Evolutionary conservation across 768 basidiomycete species (phyloP), one percentile per base, ranked within the genome.

Genomic region (Lentinus brumalis): DNA sequence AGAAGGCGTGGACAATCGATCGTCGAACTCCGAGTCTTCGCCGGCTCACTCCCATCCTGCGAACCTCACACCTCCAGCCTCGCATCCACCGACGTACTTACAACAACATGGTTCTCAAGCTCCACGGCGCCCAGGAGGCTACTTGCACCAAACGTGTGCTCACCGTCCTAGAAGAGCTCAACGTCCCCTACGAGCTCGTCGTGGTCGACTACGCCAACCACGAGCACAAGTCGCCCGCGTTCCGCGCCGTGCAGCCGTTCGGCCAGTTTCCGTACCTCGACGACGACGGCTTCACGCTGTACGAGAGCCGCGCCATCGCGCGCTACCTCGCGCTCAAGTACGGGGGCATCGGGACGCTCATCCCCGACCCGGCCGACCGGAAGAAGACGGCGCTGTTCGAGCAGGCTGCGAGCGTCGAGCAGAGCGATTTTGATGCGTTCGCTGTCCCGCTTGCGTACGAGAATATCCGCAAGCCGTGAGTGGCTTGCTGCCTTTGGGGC

Each of bases 181-280:
- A 78, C 2, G 74, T 89, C 4, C 80, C 84, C 0, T 89, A 83
- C 70, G 80, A 83, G 61, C 66, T 87, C 50, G 60, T 80, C 41
- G 8, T 46, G 3, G 57, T 88, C 62, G 73, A 86, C 65, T 55
- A 83, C 21, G 2, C 50, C 46, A 78, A 77, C 50, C 63, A 62
- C 16, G 77, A 79, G 64, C 82, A 86, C 44, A 87, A 85, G 69
- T 5, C 68, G 0, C 67, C 80, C 0, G 77, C 67, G 8, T 82
- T 73, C 73, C 21, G 80, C 21, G 66, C 70, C 41, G 72, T 77
- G 47, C 86, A 91, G 63, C 89, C 90, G 0, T 88, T 87, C 65
- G 84, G 85, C n/a, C 82, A 84, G 65, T 75, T 87, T 32, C 86
- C 86, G 2, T 84, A 79, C 71, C 76, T 88, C 58, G 84, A 66